Conservation (phyloP, 371 early-diverging fungal genomes). For the Apophysomyces sp. region DNA sequence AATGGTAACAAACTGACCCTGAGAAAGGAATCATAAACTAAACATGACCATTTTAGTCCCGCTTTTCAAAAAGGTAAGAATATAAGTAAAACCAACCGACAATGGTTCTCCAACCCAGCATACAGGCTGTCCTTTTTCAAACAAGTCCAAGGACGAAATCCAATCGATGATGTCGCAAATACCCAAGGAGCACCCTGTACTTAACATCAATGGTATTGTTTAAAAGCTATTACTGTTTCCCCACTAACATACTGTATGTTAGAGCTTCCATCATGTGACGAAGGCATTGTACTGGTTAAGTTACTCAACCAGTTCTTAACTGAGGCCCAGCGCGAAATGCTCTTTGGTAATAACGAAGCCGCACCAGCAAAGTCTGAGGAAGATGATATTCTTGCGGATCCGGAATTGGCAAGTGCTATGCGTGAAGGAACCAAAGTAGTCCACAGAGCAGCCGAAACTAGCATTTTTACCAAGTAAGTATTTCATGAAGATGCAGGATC, state of each 20-base stretch:
- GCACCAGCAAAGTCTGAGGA: not conserved
- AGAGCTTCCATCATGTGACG: constrained; percentile 40
- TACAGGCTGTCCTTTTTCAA: constrained; percentile 48
- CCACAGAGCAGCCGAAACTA: constrained; percentile 52
- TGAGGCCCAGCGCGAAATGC: constrained; percentile 17
- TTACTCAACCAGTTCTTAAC: constrained; percentile 34
- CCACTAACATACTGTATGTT: not conserved
- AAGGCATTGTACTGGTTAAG: constrained; percentile 40
- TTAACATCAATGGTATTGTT: constrained; percentile 33
- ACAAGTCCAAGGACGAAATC: constrained; percentile 39
- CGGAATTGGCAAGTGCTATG: constrained; percentile 37
- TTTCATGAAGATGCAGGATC: not conserved
- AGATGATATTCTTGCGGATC: constrained; percentile 20
- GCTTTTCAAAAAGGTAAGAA: constrained; percentile 45
- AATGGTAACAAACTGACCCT: constrained; percentile 28
- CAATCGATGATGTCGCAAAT: constrained; percentile 26
- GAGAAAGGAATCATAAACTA: not conserved
- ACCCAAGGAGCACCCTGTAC: constrained; percentile 41
- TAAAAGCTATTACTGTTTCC: not conserved
- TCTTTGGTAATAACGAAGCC: constrained; percentile 11
- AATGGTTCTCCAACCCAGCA: not conserved
- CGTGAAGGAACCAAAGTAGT: constrained; percentile 56
- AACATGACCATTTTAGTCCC: constrained; percentile 24
- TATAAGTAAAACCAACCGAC: not conserved
- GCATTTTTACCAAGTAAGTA: constrained; percentile 47